Base-by-base conservation (phyloP, 2,329 filamentous ascomycete genomes). In the Lasiodiplodia hormozganensis region DNA sequence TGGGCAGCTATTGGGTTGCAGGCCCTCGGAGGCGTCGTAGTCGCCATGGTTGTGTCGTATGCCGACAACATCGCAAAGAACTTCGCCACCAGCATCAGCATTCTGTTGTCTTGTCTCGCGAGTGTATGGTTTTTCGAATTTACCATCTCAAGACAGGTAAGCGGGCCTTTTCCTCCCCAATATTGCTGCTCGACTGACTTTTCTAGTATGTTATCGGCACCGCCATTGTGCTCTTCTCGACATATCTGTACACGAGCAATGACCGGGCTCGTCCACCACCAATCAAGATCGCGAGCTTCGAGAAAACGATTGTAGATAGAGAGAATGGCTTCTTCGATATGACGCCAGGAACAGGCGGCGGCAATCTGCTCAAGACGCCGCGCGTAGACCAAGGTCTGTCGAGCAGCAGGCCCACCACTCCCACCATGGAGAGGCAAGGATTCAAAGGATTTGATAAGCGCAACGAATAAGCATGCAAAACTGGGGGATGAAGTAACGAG, bases 61-160 rank as follows among this genome's bases (percentile, higher is more conserved):
- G 89, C 92, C 5, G 92, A 96, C 82, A 96, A 96, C 75, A 96
- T 97, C 76, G 90, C 93, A 69, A 97, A 96, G 84, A 97, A 96
- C 77, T 94, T 97, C 80, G 94, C 95, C 4, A 95, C 94, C 5
- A 96, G 92, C 74, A 92, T 97, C 70, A 97, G 93, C 75, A 96
- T 98, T 70, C 84, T 97, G 68, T 82, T 97, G 62, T 96, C 92
- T 77, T 94, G 94, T 71, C 72, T 97, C 16, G 92, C 92, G 65
- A 97, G 94, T 76, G 87, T 97, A 1, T 90, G 89, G 80, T 91
- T 97, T 72, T 97, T 98, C 77, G 87, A 94, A 62, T 93, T 97
- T 72, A 81, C 88, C 58, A 86, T 96, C 53, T 75, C 74, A 23
- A 75, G 85, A 31, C 88, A 89, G 72, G 93, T 96, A 86, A 82